These are phyloP conservation scores for Annulohypoxylon nitens DNA, from an alignment of 495 filamentous ascomycete species.

Conservation along the genomic window DNA sequence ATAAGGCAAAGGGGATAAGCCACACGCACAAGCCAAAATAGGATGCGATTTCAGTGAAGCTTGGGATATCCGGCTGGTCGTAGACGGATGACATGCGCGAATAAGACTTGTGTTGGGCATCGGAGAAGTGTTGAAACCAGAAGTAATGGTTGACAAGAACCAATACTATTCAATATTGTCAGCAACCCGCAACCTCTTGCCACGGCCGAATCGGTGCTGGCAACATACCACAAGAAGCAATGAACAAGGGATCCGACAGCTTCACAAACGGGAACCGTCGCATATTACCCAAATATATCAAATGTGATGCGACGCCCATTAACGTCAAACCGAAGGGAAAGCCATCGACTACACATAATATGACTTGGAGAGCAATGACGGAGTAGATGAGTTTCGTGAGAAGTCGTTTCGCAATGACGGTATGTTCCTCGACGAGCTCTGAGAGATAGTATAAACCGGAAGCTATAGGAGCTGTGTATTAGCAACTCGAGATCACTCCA, in stretches of 20 bases:
- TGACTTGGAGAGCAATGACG: conserved; percentile 78
- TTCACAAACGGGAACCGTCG: conserved; percentile 89
- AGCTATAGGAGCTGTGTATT: conserved; percentile 64
- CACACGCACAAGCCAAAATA: conserved; percentile 98
- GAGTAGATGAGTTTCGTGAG: conserved; percentile 87
- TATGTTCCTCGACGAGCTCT: conserved; percentile 97
- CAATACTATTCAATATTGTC: conserved; percentile 64
- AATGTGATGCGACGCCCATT: conserved; percentile 84
- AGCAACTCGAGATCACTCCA: conserved; percentile 14
- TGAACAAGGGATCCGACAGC: conserved; percentile 87
- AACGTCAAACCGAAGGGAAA: conserved; percentile 81
- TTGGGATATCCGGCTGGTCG: conserved; percentile 74
- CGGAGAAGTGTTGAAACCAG: conserved; percentile 95
- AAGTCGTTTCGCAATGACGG: conserved; percentile 87
- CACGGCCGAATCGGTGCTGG: background rate
- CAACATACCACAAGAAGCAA: conserved; percentile 79
- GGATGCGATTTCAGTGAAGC: conserved; percentile 93
- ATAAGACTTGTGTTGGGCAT: conserved; percentile 63
- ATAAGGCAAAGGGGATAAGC: conserved; percentile 95
- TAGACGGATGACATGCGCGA: conserved; percentile 66
- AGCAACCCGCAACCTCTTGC: conserved; percentile 23
- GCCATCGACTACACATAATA: conserved; percentile 83
- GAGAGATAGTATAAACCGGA: conserved; percentile 98
- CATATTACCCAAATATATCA: conserved; percentile 90
- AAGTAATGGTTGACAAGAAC: conserved; percentile 95